These are phyloP conservation scores for Agrocybe chaxingu DNA, from an alignment of 768 basidiomycete genomes.

Conservation along the genomic window DNA sequence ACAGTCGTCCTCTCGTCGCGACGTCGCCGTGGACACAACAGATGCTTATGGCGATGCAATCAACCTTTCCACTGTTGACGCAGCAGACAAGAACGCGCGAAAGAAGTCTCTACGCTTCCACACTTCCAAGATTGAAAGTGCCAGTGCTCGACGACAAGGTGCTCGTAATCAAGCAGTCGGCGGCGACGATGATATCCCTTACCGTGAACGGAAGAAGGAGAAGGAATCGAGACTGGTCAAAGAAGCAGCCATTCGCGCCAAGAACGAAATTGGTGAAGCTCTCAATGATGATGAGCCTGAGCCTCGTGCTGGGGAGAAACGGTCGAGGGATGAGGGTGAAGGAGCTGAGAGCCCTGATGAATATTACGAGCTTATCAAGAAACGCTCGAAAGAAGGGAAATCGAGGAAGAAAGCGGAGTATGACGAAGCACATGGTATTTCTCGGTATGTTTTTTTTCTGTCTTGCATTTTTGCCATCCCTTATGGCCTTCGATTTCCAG, in stretches of 20 bases:
- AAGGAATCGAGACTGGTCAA: constrained; percentile 53
- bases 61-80: constrained; percentile 65
- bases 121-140: constrained; percentile 85
- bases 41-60: constrained; percentile 77
- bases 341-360: constrained; percentile 57
- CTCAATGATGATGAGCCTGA: constrained; percentile 57
- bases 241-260: constrained; percentile 45
- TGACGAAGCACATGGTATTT: constrained; percentile 49
- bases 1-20: constrained; percentile 25
- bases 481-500: constrained; percentile 14
- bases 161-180: constrained; percentile 70
- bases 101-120: constrained; percentile 89
- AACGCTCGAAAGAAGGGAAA: constrained; percentile 66
- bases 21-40: constrained; percentile 24
- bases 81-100: constrained; percentile 78
- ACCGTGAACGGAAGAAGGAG: constrained; percentile 69
- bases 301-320: constrained; percentile 30
- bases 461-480: not conserved
- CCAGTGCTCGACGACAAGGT: constrained; percentile 68
- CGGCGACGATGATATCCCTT: constrained; percentile 96
- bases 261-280: constrained; percentile 60
- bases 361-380: constrained; percentile 91
- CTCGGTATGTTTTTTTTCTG: constrained; percentile 11
- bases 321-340: constrained; percentile 32
- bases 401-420: constrained; percentile 79